Evolutionary conservation across 768 basidiomycete species (phyloP).

Genomic region (Xerocomus potaroensis): DNA sequence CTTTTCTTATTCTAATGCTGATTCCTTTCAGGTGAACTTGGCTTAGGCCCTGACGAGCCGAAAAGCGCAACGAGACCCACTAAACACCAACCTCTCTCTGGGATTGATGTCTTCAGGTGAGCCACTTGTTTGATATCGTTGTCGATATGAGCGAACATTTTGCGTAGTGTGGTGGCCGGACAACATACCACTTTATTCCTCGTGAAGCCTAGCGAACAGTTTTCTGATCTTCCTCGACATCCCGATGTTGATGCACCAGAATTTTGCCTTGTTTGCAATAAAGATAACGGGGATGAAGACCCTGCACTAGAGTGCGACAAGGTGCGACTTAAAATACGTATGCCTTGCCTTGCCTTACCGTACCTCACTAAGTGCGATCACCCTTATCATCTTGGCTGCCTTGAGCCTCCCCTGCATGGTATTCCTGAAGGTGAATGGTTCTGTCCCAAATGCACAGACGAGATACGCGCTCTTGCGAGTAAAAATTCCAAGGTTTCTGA

Average conservation of each 20-base stretch:
- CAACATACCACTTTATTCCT: conserved; percentile 87
- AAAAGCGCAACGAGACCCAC: conserved; percentile 87
- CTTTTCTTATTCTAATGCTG: background rate
- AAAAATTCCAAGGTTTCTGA: conserved; percentile 11
- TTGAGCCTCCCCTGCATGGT: conserved; percentile 67
- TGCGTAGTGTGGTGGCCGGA: conserved; percentile 73
- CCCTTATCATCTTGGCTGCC: conserved; percentile 82
- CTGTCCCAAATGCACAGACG: conserved; percentile 67
- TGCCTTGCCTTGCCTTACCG: conserved; percentile 2
- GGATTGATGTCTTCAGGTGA: conserved; percentile 68
- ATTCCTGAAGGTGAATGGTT: conserved; percentile 93
- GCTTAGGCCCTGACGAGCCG: conserved; percentile 71
- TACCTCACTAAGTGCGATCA: conserved; percentile 65
- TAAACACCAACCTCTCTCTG: conserved; percentile 62
- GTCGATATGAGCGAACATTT: conserved; percentile 2
- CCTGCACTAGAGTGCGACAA: conserved; percentile 88
- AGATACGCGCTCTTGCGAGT: conserved; percentile 45
- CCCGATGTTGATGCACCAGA: conserved; percentile 72
- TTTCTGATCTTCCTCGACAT: conserved; percentile 76
- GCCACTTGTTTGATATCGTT: conserved; percentile 37
- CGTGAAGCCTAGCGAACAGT: conserved; percentile 66
- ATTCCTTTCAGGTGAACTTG: conserved; percentile 62
- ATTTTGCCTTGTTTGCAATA: conserved; percentile 66
- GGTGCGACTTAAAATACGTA: conserved; percentile 36
- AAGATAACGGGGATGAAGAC: conserved; percentile 69